phyloP scores from a whole-genome alignment of 2,329 filamentous ascomycete species.

The Torrubiellomyces zombiae region DNA sequence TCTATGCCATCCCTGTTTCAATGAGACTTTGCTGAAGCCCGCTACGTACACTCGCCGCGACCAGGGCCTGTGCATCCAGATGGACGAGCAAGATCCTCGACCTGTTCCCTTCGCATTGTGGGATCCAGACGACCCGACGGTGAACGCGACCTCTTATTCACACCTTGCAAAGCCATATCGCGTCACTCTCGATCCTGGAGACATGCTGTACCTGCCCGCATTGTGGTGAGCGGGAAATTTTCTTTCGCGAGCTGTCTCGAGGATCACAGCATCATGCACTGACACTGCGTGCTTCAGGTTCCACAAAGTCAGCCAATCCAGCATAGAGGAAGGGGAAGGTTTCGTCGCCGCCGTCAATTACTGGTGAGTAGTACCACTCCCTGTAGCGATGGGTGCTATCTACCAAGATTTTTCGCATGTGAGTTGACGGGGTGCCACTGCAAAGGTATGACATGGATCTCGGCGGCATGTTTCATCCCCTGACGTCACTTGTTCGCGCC shows the following conservation, averaged over 20 bases:
- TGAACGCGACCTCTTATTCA: conserved; percentile 40
- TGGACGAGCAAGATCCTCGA: conserved; percentile 17
- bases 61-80: conserved; percentile 12
- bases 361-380: conserved; percentile 33
- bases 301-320: conserved; percentile 64
- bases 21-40: conserved; percentile 39
- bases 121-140: conserved; percentile 48
- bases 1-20: conserved; percentile 49
- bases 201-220: conserved; percentile 69
- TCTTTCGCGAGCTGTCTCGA: no score
- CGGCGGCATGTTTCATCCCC: conserved; percentile 48
- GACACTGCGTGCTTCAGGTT: no score
- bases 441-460: conserved; percentile 68
- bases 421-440: no score
- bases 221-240: conserved; percentile 43
- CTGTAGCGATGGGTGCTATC: neutral
- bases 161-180: conserved; percentile 39
- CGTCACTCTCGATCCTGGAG: conserved; percentile 54
- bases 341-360: conserved; percentile 71
- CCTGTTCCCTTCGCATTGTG: conserved; percentile 53
- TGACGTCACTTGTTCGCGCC: conserved; percentile 35
- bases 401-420: no score
- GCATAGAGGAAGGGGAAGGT: conserved; percentile 48
- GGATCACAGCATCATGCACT: no score
- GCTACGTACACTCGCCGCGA: conserved; percentile 38